Base-by-base conservation (phyloP, 345 rosid species). In the Eucalyptus regnans region DNA sequence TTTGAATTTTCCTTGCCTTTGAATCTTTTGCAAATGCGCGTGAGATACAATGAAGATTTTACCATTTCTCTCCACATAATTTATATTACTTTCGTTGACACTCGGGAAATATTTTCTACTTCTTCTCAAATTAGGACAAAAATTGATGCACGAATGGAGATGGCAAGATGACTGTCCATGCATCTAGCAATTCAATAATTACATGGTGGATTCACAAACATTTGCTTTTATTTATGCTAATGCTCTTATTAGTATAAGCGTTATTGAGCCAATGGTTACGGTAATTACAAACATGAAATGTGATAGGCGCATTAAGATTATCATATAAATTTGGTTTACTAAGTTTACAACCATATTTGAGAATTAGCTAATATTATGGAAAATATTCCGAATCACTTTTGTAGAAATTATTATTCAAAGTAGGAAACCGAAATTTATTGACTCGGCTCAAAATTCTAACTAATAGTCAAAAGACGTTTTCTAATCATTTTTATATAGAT, bases 231-330 rank as follows among this genome's bases (percentile, higher is more conserved):
- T 22, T 9, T 12, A 12, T 62, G 1, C 68, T 27, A 62, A 62
- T 62, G 68, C 16, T 27, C 33, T 62, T 29, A 62, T 27, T 29
- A 1, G 31, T 29, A 62, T 29, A 29, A 12, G 33, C 68, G 7
- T 12, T 31, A 66, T 31, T 4, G 22, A 33, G 37, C 6, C 79
- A 3, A 66, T 16, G 3, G 12, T 7, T 31, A 31, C 9, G 23
- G 62, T 68, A 68, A 68, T 68, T 68, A 8, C 3, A 15, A 17
- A 16, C 43, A 16, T 31, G 10, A 68, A 16, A 31, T 16, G 4
- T 1, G 23, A 23, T 68, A 16, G 12, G 20, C 11, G 1, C 3
- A 33, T 68, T 68, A 31, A 8, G 22, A 0, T 3, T 33, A 8
- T 4, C 7, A 0, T 16, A 31, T 31, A 17, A 68, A 68, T 31